Evolutionary conservation across 23 red algal genomes (phyloP).

Genomic region (Gracilaria domingensis): DNA sequence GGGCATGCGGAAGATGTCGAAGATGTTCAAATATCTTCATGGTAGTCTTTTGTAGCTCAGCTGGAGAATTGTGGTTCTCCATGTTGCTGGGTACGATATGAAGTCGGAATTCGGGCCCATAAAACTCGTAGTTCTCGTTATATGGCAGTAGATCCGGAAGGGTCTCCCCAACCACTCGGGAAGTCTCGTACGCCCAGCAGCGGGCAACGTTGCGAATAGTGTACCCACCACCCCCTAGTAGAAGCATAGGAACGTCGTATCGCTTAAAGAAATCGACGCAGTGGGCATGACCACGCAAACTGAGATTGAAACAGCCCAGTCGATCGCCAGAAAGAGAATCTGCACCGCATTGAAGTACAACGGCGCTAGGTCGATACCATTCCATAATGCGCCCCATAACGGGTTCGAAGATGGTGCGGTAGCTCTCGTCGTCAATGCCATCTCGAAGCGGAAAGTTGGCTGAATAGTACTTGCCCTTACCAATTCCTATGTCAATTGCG

Average conservation of each 20-base stretch:
- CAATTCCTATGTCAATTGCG: conserved; percentile 87
- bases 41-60: conserved; percentile 63
- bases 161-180: conserved; percentile 63
- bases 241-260: conserved; percentile 86
- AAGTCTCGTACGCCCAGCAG: conserved; percentile 98
- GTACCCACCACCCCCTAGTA: conserved; percentile 98
- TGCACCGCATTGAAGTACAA: conserved; percentile 97
- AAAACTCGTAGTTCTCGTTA: conserved; percentile 96
- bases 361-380: conserved; percentile 96
- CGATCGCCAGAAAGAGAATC: conserved; percentile 98
- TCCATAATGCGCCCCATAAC: conserved; percentile 95
- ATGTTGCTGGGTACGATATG: conserved; percentile 94
- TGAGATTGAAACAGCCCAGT: conserved; percentile 97
- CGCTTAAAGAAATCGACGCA: conserved; percentile 95
- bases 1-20: conserved; percentile 68
- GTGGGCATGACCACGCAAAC: conserved; percentile 84
- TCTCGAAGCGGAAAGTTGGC: conserved; percentile 98
- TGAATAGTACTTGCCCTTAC: conserved; percentile 87
- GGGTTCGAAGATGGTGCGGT: conserved; percentile 89
- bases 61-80: conserved; percentile 94
- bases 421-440: conserved; percentile 94
- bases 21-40: conserved; percentile 66
- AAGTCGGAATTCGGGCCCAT: conserved; percentile 96
- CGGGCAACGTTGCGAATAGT: conserved; percentile 99
- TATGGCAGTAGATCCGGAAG: conserved; percentile 90